phyloP scores from a whole-genome alignment of 2,329 filamentous ascomycete genomes.

The Alternaria sp. region DNA sequence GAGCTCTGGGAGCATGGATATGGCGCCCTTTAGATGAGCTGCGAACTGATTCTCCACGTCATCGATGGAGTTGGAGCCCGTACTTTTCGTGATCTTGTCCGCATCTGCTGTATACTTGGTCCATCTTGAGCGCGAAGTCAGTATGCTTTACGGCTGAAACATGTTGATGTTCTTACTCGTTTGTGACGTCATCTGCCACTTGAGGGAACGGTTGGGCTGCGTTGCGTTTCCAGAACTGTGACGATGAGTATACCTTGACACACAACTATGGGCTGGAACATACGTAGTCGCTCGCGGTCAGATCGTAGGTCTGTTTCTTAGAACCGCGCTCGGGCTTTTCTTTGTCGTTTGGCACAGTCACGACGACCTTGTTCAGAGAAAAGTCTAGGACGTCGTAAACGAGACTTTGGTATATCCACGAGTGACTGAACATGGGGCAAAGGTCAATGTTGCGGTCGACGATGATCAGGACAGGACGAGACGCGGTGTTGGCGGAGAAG shows the following conservation, averaged over 20 bases:
- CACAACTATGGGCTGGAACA: too few species aligned
- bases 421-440: slow-evolving; percentile 98
- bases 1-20: slow-evolving; percentile 89
- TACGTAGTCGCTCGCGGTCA: slow-evolving; percentile 82
- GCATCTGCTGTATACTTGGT: slow-evolving; percentile 96
- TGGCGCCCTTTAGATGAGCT: slow-evolving; percentile 93
- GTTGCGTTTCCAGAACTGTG: slow-evolving; percentile 87
- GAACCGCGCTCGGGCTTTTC: slow-evolving; percentile 74
- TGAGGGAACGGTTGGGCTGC: slow-evolving; percentile 63
- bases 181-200: slow-evolving; percentile 89
- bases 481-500: slow-evolving; percentile 77
- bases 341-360: slow-evolving; percentile 84
- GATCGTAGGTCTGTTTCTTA: slow-evolving; percentile 89
- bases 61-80: slow-evolving; percentile 89
- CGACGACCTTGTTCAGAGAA: slow-evolving; percentile 91
- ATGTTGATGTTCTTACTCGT: slow-evolving; percentile 62
- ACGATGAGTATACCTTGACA: too few species aligned
- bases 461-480: slow-evolving; percentile 87
- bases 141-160: too few species aligned
- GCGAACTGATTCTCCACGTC: slow-evolving; percentile 91
- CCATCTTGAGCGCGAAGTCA: slow-evolving; percentile 50
- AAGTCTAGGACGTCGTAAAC: slow-evolving; percentile 64
- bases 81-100: slow-evolving; percentile 92
- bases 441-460: slow-evolving; percentile 95
- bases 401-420: slow-evolving; percentile 66